These are phyloP conservation scores for Seminavis robusta DNA, from an alignment of 108 stramenopile species.

Conservation along the genomic window DNA sequence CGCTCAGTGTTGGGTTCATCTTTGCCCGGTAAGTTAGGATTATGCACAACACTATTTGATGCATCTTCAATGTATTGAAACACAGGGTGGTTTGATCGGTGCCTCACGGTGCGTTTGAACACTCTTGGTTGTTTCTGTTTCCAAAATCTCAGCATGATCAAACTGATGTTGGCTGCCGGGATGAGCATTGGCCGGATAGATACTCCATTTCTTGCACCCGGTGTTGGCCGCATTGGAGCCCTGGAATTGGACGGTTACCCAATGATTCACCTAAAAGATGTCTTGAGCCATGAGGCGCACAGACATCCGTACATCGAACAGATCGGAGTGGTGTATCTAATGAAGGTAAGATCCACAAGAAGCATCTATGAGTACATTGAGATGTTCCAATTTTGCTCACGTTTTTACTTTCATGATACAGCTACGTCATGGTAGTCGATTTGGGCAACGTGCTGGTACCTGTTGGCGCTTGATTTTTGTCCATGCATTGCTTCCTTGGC, in stretches of 20 bases:
- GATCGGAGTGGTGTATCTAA: slow-evolving; percentile 51
- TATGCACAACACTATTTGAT: no score
- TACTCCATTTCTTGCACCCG: slow-evolving; percentile 51
- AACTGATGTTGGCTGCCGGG: slow-evolving; percentile 25
- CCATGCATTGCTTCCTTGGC: slow-evolving; percentile 50
- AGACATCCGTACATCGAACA: slow-evolving; percentile 68
- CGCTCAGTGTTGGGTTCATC: slow-evolving; percentile 28
- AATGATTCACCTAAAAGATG: slow-evolving; percentile 21
- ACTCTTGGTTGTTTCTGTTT: no score
- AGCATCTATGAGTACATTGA: no score
- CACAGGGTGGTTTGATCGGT: no score
- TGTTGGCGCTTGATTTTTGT: slow-evolving; percentile 32
- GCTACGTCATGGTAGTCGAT: slow-evolving; percentile 31
- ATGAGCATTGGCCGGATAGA: slow-evolving; percentile 44
- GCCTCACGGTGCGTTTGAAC: no score
- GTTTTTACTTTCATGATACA: no score
- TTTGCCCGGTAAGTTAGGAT: no score
- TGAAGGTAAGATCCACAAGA: no score
- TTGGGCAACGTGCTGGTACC: slow-evolving; percentile 21
- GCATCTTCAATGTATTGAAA: no score
- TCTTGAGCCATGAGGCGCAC: slow-evolving; percentile 43
- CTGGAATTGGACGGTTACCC: slow-evolving; percentile 4
- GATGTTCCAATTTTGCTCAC: no score
- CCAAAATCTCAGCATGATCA: no score
- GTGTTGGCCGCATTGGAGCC: no score